A percentile compares a stretch with the other conserved stretches of the same genome.
phyloP scores from a whole-genome alignment of 331 rosid species.

The Prunus yedoensis region DNA sequence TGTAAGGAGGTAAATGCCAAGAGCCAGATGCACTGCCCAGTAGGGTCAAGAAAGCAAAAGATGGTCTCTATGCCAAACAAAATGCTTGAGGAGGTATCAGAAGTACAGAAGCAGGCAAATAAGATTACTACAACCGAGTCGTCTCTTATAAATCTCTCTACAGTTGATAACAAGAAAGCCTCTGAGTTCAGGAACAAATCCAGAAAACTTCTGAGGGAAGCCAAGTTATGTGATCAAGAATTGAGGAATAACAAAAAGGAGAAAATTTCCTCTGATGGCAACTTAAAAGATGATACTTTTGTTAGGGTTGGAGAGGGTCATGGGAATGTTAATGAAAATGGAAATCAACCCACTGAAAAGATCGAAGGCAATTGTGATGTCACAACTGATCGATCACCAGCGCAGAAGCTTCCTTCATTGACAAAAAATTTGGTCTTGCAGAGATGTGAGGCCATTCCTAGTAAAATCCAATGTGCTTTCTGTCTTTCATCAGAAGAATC shows the following conservation, averaged over 20 bases:
- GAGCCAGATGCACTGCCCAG: conserved; percentile 13
- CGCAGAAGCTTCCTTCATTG: conserved; percentile 31
- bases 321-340: conserved; percentile 14
- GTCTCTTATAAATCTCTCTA: conserved; percentile 27
- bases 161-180: conserved; percentile 22
- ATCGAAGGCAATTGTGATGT: conserved; percentile 21
- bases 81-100: conserved; percentile 30
- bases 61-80: conserved; percentile 26
- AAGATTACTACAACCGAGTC: conserved; percentile 27
- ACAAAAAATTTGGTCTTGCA: conserved; percentile 31
- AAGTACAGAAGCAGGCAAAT: conserved; percentile 28
- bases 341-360: conserved; percentile 24
- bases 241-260: conserved; percentile 34
- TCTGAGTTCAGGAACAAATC: conserved; percentile 12
- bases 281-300: conserved; percentile 13
- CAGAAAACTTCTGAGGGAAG: conserved; percentile 26
- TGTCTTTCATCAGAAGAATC: conserved; percentile 80
- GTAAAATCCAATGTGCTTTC: conserved; percentile 58
- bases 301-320: conserved; percentile 23
- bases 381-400: conserved; percentile 32
- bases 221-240: conserved; percentile 27
- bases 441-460: conserved; percentile 45
- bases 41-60: conserved; percentile 45
- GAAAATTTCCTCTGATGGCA: conserved; percentile 32
- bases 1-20: conserved; percentile 19